Base-by-base conservation (phyloP, 805 yeast genomes). In the Ogataea minuta region DNA sequence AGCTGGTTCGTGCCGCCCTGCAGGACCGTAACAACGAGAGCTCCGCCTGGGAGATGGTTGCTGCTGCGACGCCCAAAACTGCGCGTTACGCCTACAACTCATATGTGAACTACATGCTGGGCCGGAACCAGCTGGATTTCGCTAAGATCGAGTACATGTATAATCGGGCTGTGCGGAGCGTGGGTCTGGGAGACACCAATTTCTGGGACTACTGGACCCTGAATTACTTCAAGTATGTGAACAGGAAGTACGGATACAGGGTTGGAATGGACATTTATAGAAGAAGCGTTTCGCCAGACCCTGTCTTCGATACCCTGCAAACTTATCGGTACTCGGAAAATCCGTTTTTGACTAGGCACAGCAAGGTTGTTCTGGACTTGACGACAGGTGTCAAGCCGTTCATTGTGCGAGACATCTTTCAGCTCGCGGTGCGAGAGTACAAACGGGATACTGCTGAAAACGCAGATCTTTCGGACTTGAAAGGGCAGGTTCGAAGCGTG, bases 131-230 rank as follows among this genome's bases (percentile, higher is more conserved):
- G 11, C 20, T 60, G 39, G 57, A 62, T 25, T 56, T 59, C 33
- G 50, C 45, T 2, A 52, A 44, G 26, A 44, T 54, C 15, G 52
- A 52, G 4, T 31, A 31, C 27, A 55, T 64, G 17, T 62, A 41
- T 34, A 15, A 44, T n/a, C 11, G 24, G 31, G 56, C 52, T 6
- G 26, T 27, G 3, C 31, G 36, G 15, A 13, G 12, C n/a, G 41
- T 52, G 4, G 13, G 28, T 4, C 9, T 6, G 4, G 34, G 19
- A 4, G 60, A 62, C 32, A 36, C 36, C 12, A 46, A 51, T 15
- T 60, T 57, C 31, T 64, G 65, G 65, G 53, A 50, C 23, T 48
- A 52, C 32, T 64, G 63, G 55, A 37, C 40, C n/a, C 31, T 52
- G 23, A 28, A 52, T 0, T 64, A 63, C 33, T 53, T 63, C 49